Base-by-base conservation (phyloP, 1,284 basidiomycete species). In the Sporisorium iseilematis-ciliati region DNA sequence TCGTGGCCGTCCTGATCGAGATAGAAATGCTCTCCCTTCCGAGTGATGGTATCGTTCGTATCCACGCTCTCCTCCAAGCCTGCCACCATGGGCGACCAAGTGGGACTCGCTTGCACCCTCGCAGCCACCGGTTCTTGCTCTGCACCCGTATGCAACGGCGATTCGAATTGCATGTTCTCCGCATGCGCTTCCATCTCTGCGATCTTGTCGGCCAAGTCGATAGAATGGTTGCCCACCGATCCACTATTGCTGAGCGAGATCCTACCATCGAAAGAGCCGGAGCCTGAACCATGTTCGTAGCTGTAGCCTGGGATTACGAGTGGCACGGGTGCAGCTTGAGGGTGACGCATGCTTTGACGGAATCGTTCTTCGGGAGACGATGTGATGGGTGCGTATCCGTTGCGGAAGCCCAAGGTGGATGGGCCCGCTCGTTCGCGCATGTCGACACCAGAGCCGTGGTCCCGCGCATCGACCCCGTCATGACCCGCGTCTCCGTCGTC, bases 101-200 rank as follows among this genome's bases (percentile, higher is more conserved):
- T 41, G 10, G 61, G 53, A 40, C 52, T 53, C 12, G 57, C 40
- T 14, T 26, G 20, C n/a, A 31, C 20, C 14, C 4, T 20, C 12
- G 16, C 26, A 4, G 20, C 52, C 10, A 45, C 29, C 48, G 45
- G 41, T 25, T 46, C 45, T 21, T 50, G 49, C 42, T 54, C 52
- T n/a, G 40, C 43, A 0, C 58, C 58, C 25, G 40, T 42, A 26
- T 65, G 57, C 61, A 65, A 25, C 20, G 66, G 66, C 56, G 66
- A 58, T 26, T 65, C 74, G 14, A 72, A 67, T 14, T 56, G 54
- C 74, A 76, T 76, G 20, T 38, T 67, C 46, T 78, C 76, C 35
- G 76, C 76, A 38, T 76, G 73, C 10, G 72, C 73, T 46, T 78
- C 76, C 76, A 78, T 78, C 57, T 78, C 71, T 20, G 76, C 76